These are phyloP conservation scores for Adansonia gregorii DNA, from an alignment of 441 rosid genomes.

Conservation along the genomic window DNA sequence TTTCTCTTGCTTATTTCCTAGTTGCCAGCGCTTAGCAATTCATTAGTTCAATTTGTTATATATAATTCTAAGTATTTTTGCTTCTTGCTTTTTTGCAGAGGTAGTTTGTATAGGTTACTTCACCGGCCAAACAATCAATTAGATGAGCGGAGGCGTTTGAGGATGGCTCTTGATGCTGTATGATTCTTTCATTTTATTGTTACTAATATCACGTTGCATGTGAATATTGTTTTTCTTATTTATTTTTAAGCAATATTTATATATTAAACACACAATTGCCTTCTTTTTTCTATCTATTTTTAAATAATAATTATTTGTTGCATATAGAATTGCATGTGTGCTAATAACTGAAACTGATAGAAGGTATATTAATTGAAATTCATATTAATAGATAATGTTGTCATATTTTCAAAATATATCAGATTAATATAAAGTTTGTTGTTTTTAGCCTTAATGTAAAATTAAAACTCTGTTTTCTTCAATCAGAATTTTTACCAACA, in stretches of 20 bases:
- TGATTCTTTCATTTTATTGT: conserved; percentile 30
- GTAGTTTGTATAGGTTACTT: conserved; percentile 90
- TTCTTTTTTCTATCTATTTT: not conserved
- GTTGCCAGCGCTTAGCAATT: conserved; percentile 18
- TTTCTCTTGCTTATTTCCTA: not conserved
- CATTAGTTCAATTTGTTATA: not conserved
- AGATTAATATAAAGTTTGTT: conserved; percentile 14
- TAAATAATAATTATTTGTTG: not conserved
- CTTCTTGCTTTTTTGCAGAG: conserved; percentile 70
- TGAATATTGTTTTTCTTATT: conserved; percentile 5
- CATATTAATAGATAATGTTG: not conserved
- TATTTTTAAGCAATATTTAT: not conserved
- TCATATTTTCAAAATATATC: conserved; percentile 17
- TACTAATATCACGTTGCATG: not conserved
- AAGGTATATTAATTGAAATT: not conserved
- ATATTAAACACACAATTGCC: not conserved
- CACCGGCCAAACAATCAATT: conserved; percentile 92
- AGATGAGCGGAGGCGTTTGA: conserved; percentile 89
- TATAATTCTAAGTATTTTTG: conserved; percentile 18
- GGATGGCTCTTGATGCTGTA: conserved; percentile 98
- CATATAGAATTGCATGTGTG: not conserved
- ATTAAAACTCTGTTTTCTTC: conserved; percentile 1
- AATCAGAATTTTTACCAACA: not conserved
- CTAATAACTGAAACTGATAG: not conserved
- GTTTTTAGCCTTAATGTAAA: not conserved